Percentiles rank a stretch among this genome's conserved stretches.
phyloP scores from a whole-genome alignment of 139 green algal species.

The Micractinium conductrix region DNA sequence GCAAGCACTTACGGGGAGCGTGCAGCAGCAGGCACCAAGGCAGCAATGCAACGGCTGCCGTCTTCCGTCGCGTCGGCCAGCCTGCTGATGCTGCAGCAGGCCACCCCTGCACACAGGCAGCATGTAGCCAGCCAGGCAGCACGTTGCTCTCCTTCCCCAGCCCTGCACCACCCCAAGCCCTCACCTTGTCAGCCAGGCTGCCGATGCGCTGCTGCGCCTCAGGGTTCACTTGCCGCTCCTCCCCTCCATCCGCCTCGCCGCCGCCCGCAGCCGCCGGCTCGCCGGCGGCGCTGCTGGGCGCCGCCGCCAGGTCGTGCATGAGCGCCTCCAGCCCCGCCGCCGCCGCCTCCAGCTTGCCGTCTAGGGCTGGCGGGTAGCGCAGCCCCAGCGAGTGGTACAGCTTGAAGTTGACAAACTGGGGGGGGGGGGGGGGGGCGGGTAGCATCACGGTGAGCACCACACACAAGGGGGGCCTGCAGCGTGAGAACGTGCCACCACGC shows the following conservation, averaged over 20 bases:
- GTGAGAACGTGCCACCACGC: too few species aligned
- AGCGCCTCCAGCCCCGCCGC: slow-evolving; percentile 78
- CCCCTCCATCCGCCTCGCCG: neutral
- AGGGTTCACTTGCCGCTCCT: neutral
- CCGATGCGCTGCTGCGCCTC: slow-evolving; percentile 21
- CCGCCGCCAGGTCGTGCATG: slow-evolving; percentile 76
- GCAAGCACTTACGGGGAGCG: too few species aligned
- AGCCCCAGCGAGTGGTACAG: slow-evolving; percentile 93
- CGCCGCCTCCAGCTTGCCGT: slow-evolving; percentile 79
- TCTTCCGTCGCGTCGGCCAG: too few species aligned
- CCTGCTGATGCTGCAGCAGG: too few species aligned
- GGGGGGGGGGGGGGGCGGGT: neutral
- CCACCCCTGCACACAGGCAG: too few species aligned
- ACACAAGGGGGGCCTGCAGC: too few species aligned
- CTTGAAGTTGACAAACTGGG: slow-evolving; percentile 95
- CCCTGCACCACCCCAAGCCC: neutral
- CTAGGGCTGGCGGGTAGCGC: slow-evolving; percentile 88
- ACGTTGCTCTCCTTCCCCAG: too few species aligned
- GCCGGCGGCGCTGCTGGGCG: neutral
- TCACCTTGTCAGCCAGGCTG: slow-evolving; percentile 40
- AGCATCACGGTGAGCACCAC: too few species aligned
- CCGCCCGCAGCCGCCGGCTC: neutral
- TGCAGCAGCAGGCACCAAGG: neutral
- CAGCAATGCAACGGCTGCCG: too few species aligned
- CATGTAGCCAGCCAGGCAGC: too few species aligned